Percentiles rank a stretch among this genome's conserved stretches.
phyloP scores from a whole-genome alignment of 495 filamentous ascomycete genomes.

The Aspergillus egyptiacus region DNA sequence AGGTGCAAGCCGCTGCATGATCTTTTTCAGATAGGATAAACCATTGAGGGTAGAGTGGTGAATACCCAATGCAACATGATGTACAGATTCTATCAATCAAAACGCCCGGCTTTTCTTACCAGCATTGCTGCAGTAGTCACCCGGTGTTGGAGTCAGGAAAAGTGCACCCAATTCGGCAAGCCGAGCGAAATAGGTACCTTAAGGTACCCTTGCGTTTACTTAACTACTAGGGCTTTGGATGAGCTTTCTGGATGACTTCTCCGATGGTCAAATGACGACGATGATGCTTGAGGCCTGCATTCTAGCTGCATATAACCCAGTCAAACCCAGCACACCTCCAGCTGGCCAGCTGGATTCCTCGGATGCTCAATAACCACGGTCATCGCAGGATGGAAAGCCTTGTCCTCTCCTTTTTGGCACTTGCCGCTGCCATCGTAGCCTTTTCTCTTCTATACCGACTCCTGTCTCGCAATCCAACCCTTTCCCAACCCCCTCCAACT shows the following conservation, averaged over 20 bases:
- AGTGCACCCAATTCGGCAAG: slow-evolving; percentile 15
- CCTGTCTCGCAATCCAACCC: not conserved
- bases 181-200: not conserved
- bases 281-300: no score
- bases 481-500: not conserved
- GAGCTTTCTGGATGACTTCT: no score
- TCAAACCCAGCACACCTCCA: no score
- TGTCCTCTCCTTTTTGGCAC: no score
- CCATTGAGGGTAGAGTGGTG: not conserved
- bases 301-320: no score
- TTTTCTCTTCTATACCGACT: slow-evolving; percentile 10
- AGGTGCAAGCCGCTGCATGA: slow-evolving; percentile 26
- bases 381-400: no score
- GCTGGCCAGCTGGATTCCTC: no score
- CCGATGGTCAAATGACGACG: no score
- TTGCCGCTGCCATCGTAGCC: slow-evolving; percentile 10
- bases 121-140: not conserved
- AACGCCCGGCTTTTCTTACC: not conserved
- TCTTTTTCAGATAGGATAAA: not conserved
- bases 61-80: not conserved
- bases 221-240: no score
- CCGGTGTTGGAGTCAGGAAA: slow-evolving; percentile 9
- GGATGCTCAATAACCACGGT: no score
- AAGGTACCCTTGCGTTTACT: no score
- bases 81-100: not conserved